Percentiles rank a stretch among this genome's conserved stretches.
Conservation (phyloP, 176 grass and related monocot species). For the Carex myosuroides region DNA sequence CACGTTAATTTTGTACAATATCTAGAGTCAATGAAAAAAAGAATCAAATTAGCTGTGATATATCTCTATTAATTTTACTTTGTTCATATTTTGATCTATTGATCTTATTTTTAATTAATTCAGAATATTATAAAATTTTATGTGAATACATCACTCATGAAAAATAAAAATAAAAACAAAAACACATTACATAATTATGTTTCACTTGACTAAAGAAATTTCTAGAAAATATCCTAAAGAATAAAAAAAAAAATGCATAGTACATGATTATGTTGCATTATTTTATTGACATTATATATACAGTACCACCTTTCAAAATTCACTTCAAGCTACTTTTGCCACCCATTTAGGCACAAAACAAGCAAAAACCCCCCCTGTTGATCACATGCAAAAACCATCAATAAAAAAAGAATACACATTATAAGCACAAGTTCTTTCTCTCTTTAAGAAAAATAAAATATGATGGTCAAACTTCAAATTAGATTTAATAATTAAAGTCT, state of each 20-base stretch:
- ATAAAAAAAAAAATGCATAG: background rate
- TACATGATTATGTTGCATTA: background rate
- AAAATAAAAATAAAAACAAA: no score
- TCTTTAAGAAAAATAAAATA: background rate
- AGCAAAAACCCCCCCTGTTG: background rate
- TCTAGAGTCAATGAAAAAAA: background rate
- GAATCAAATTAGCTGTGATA: background rate
- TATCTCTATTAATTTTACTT: no score
- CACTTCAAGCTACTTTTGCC: background rate
- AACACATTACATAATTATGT: background rate
- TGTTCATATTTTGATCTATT: no score
- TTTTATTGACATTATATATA: background rate
- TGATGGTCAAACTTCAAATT: background rate
- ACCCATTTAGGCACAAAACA: background rate
- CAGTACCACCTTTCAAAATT: background rate
- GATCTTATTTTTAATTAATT: no score
- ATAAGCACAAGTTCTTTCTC: background rate
- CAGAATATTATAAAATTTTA: no score
- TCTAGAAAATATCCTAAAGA: background rate
- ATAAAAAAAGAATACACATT: background rate
- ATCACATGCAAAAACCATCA: background rate
- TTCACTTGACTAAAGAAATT: background rate
- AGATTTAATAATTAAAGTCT: background rate
- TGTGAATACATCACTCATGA: background rate
- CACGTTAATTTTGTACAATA: background rate